Percentiles rank a stretch among this genome's conserved stretches.
Evolutionary conservation across 2,329 filamentous ascomycete genomes (phyloP).

Genomic region (Blastomyces emzantsi): DNA sequence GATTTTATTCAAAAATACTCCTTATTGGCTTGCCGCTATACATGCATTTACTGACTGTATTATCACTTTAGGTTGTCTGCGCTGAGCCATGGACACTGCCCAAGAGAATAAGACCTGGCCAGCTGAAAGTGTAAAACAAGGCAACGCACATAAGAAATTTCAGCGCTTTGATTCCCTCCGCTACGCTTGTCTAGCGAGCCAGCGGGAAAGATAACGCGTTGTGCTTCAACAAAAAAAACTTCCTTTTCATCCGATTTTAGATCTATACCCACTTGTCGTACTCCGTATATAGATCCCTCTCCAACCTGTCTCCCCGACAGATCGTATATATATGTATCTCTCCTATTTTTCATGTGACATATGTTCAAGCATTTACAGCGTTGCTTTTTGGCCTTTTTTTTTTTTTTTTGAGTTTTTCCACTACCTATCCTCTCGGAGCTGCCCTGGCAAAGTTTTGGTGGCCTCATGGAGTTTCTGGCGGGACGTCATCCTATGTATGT

Average conservation of each 20-base stretch:
- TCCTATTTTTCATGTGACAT: neutral
- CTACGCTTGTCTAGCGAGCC: neutral
- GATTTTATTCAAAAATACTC: constrained; percentile 2
- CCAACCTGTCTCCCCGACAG: neutral
- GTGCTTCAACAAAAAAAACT: neutral
- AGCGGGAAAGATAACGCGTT: neutral
- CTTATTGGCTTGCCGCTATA: neutral
- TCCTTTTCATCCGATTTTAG: neutral
- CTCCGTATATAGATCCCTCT: neutral
- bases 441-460: neutral
- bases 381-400: neutral
- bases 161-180: neutral
- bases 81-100: constrained; percentile 62
- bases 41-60: neutral
- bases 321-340: neutral
- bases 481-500: neutral
- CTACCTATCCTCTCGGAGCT: neutral
- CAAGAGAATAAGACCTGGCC: constrained; percentile 33
- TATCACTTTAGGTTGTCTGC: constrained; percentile 51
- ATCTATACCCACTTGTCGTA: neutral
- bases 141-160: neutral
- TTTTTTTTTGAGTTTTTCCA: neutral
- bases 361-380: neutral
- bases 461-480: neutral
- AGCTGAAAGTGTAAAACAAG: constrained; percentile 23